Base-by-base conservation (phyloP, 2,329 filamentous ascomycete genomes). In the Blastomyces gilchristii region DNA sequence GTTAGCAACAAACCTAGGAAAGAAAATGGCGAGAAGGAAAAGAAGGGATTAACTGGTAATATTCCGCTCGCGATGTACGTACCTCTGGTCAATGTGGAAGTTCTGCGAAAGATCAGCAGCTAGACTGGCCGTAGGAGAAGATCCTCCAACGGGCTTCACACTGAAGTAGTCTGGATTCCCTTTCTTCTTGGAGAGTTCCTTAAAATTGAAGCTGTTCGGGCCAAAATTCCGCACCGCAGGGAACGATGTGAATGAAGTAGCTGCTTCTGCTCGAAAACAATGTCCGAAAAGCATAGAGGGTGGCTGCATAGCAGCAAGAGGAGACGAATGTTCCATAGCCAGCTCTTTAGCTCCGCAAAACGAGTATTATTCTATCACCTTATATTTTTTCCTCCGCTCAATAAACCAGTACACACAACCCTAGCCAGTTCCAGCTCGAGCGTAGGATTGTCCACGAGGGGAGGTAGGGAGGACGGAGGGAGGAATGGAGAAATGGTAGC, bases 31-130 rank as follows among this genome's bases (percentile, higher is more conserved):
- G 65, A 60, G 28, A 3, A 57, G 41, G 28, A 31, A 39, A 25
- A 12, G 25, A 34, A 25, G 22, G 14, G 22, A 39, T 16, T 12
- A 22, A n/a, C 34, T 28, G 34, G n/a, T 39, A 16, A 14, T 52
- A 53, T 28, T 28, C 45, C 9, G 25, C 22, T 45, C 62, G 66
- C 66, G 66, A 65, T 79, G 22, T 5, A 73, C 83, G 69, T 81
- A 97, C 93, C 92, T 97, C 72, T 88, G 91, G 77, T 97, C 92
- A 74, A 97, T 89, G 74, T 93, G 89, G 75, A 97, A 96, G 80
- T 97, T 99, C 74, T 96, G 91, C 64, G 92, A 97, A 70, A 97
- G 83, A 77, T 99, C 94, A 66, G 91, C 92, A 52, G 92, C 93
- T 69, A 99, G 80, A 72, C 90, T 96, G 61, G 91, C 87, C 45